These are phyloP conservation scores for Alternaria viburni DNA, from an alignment of 2,329 filamentous ascomycete species.

Conservation along the genomic window DNA sequence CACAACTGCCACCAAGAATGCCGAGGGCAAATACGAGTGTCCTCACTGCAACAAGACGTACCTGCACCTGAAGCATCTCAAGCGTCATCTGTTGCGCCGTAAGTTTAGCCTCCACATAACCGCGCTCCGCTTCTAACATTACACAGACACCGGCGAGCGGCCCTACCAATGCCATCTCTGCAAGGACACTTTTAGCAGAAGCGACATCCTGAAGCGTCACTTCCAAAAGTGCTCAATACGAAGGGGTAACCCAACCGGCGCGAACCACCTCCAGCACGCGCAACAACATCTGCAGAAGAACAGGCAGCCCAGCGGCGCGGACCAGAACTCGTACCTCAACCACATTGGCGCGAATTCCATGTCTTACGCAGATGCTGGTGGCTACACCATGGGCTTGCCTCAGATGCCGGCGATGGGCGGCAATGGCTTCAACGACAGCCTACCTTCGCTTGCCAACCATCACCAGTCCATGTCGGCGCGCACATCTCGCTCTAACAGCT, in stretches of 20 bases:
- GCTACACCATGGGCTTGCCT: constrained; percentile 44
- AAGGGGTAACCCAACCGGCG: constrained; percentile 92
- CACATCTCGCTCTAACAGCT: constrained; percentile 57
- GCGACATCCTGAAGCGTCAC: constrained; percentile 97
- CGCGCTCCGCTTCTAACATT: constrained; percentile 42
- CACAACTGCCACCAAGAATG: constrained; percentile 90
- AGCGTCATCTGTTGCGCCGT: constrained; percentile 95
- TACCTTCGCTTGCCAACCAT: constrained; percentile 48
- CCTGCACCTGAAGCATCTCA: constrained; percentile 94
- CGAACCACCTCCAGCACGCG: constrained; percentile 91
- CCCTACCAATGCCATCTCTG: constrained; percentile 98
- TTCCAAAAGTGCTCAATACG: constrained; percentile 99
- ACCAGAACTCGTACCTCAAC: constrained; percentile 46
- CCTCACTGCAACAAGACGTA: constrained; percentile 99
- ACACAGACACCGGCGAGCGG: constrained; percentile 89
- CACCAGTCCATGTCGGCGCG: constrained; percentile 55
- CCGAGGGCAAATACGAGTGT: constrained; percentile 97
- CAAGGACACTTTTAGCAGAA: constrained; percentile 96
- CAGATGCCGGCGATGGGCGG: constrained; percentile 41
- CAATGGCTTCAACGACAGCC: constrained; percentile 46
- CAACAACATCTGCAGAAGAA: constrained; percentile 85
- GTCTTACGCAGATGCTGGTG: constrained; percentile 38
- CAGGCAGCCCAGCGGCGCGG: constrained; percentile 38
- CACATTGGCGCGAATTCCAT: constrained; percentile 43
- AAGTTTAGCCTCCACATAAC: constrained; percentile 58